phyloP scores from a whole-genome alignment of 2,329 filamentous ascomycete genomes.

The Hysterium pulicare region DNA sequence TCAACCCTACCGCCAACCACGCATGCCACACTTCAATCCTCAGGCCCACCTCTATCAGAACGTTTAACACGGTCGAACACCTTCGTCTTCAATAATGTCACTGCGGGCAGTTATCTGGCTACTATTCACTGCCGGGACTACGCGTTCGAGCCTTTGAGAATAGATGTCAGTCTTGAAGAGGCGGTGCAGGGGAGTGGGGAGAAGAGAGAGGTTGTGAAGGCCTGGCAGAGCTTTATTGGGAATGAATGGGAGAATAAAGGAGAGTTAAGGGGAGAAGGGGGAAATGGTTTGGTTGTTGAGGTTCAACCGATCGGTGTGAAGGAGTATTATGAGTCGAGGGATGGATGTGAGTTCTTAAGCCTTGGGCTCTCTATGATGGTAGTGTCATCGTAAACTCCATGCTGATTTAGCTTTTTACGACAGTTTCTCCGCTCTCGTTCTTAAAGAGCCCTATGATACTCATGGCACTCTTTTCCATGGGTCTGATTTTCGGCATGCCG shows the following conservation, averaged over 20 bases:
- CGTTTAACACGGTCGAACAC: conserved; percentile 66
- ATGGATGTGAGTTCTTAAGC: conserved; percentile 72
- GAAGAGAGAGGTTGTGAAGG: conserved; percentile 50
- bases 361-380: too few species aligned
- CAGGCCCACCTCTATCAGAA: conserved; percentile 50
- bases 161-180: conserved; percentile 60
- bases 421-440: conserved; percentile 75
- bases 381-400: too few species aligned
- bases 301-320: conserved; percentile 62
- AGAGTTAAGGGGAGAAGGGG: conserved; percentile 50
- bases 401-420: background rate
- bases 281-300: conserved; percentile 54
- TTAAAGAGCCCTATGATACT: conserved; percentile 97
- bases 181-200: conserved; percentile 27
- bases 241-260: conserved; percentile 90
- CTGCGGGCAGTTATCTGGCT: conserved; percentile 71
- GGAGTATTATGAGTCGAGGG: conserved; percentile 73
- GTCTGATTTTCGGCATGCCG: conserved; percentile 85
- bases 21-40: conserved; percentile 63
- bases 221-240: conserved; percentile 82
- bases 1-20: conserved; percentile 54
- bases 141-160: conserved; percentile 72
- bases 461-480: conserved; percentile 79
- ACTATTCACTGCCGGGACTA: conserved; percentile 74
- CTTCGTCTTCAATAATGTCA: conserved; percentile 73